phyloP scores from a whole-genome alignment of 2,329 filamentous ascomycete species.

The Ciborinia camelliae region DNA sequence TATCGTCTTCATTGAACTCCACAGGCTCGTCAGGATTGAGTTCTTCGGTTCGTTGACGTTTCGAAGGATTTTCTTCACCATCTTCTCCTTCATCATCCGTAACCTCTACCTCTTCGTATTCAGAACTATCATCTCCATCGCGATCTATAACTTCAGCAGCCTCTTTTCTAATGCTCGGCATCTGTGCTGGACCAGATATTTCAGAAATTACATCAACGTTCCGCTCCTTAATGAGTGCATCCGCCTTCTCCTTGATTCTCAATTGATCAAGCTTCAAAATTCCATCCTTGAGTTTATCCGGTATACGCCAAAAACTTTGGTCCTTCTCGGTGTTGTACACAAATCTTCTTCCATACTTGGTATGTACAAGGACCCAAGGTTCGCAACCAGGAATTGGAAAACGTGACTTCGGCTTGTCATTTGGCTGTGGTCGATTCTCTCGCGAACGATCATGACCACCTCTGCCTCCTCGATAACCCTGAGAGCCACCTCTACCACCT shows the following conservation, averaged over 20 bases:
- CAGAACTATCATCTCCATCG: conserved; percentile 57
- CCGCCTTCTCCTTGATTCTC: conserved; percentile 58
- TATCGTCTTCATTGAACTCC: conserved; percentile 92
- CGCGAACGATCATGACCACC: conserved; percentile 52
- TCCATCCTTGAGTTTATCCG: conserved; percentile 77
- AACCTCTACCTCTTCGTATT: conserved; percentile 58
- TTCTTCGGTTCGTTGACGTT: conserved; percentile 48
- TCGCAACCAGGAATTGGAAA: conserved; percentile 74
- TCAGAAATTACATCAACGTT: conserved; percentile 30
- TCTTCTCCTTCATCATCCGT: conserved; percentile 51
- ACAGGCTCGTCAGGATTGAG: conserved; percentile 47
- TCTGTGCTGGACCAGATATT: conserved; percentile 31
- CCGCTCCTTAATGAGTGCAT: conserved; percentile 31
- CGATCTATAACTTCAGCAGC: conserved; percentile 33
- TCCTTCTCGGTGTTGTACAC: conserved; percentile 85
- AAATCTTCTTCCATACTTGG: conserved; percentile 83
- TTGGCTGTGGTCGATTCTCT: conserved; percentile 55
- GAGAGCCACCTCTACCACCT: conserved; percentile 41
- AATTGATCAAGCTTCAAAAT: conserved; percentile 71
- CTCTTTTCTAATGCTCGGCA: conserved; percentile 23
- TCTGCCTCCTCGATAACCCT: conserved; percentile 47
- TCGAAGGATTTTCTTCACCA: conserved; percentile 47
- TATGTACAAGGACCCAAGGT: conserved; percentile 91
- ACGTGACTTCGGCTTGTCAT: conserved; percentile 78
- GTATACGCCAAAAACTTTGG: conserved; percentile 93